phyloP scores from a whole-genome alignment of 208 protist genomes.

The Leishmania tarentolae region DNA sequence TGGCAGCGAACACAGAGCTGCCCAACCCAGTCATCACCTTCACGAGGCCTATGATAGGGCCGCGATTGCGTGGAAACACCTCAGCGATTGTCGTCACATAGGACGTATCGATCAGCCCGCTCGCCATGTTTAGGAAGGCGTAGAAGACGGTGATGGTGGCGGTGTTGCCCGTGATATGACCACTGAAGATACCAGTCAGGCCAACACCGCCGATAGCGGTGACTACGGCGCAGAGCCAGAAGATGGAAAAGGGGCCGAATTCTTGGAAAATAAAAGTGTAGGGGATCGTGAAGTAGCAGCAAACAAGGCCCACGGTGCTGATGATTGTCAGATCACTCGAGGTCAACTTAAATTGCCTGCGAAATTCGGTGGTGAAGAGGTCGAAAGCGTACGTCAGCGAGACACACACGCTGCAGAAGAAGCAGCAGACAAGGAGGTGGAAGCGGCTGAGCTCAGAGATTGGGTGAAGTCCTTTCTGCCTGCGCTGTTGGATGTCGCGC shows the following conservation, averaged over 20 bases:
- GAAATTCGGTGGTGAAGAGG: constrained; percentile 61
- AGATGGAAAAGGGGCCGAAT: constrained; percentile 45
- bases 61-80: constrained; percentile 69
- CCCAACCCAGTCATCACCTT: constrained; percentile 81
- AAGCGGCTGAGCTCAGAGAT: constrained; percentile 64
- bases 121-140: constrained; percentile 54
- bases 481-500: constrained; percentile 33
- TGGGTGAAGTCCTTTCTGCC: constrained; percentile 38
- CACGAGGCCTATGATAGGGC: constrained; percentile 60
- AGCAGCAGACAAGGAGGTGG: constrained; percentile 60
- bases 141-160: constrained; percentile 62
- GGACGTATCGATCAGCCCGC: constrained; percentile 50
- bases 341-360: constrained; percentile 37
- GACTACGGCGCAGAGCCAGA: constrained; percentile 36
- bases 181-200: constrained; percentile 42
- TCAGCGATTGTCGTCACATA: constrained; percentile 64
- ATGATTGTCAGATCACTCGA: constrained; percentile 67
- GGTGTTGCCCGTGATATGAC: constrained; percentile 50
- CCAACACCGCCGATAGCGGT: constrained; percentile 44
- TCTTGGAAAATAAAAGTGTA: constrained; percentile 70
- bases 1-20: constrained; percentile 49
- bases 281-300: constrained; percentile 67
- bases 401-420: constrained; percentile 68
- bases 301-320: constrained; percentile 75
- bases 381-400: constrained; percentile 74